Evolutionary conservation across 78 protist species (phyloP).

Genomic region (Pelomyxa schiedti): DNA sequence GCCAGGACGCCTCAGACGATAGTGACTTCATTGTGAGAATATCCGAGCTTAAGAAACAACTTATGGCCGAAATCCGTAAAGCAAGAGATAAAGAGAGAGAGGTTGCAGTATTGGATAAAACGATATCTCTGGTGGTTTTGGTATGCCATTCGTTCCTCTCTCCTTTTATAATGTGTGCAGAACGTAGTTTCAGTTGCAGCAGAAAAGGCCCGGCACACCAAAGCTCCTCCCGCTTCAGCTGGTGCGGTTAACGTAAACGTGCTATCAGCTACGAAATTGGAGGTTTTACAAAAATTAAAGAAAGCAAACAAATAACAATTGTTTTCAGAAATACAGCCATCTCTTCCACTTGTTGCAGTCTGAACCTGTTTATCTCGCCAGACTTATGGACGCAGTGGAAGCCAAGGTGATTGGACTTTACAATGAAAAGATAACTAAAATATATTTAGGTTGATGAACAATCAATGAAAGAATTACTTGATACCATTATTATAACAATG

Average conservation of each 20-base stretch:
- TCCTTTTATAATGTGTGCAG: slow-evolving; percentile 46
- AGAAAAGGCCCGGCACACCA: neutral
- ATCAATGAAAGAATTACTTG: slow-evolving; percentile 58
- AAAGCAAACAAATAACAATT: slow-evolving; percentile 18
- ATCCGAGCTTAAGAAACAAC: slow-evolving; percentile 44
- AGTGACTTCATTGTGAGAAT: slow-evolving; percentile 32
- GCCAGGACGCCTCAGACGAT: slow-evolving; percentile 23
- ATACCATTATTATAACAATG: slow-evolving; percentile 62
- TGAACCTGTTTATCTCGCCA: slow-evolving; percentile 72
- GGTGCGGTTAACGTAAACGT: too few species aligned
- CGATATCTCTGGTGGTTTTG: slow-evolving; percentile 62
- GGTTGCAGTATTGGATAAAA: slow-evolving; percentile 56
- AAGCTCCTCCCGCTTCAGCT: slow-evolving; percentile 2
- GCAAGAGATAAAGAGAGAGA: slow-evolving; percentile 54
- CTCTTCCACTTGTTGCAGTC: slow-evolving; percentile 67
- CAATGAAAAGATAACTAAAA: neutral
- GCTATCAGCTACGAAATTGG: slow-evolving; percentile 58
- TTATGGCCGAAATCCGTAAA: slow-evolving; percentile 55
- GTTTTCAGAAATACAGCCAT: slow-evolving; percentile 44
- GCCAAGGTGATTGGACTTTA: neutral
- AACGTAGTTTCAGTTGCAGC: neutral
- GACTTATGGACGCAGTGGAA: too few species aligned
- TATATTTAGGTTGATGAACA: slow-evolving; percentile 45
- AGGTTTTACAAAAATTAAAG: slow-evolving; percentile 12
- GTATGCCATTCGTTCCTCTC: too few species aligned